These are phyloP conservation scores for Amanita rubescens DNA, from an alignment of 768 basidiomycete genomes.

Conservation along the genomic window DNA sequence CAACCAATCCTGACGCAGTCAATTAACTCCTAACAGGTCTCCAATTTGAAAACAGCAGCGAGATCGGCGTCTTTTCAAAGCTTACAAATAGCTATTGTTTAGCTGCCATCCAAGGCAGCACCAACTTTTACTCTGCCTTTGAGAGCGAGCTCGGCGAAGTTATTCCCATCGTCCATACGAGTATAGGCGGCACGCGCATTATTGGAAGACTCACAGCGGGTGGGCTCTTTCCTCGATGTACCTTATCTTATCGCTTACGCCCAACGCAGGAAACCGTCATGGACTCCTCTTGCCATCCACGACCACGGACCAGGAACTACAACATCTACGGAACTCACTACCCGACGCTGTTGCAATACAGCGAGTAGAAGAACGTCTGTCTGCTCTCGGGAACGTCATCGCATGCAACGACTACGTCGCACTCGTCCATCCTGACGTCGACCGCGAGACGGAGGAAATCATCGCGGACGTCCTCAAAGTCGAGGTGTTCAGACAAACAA, in stretches of 20 bases:
- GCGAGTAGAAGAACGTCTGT: slow-evolving; percentile 93
- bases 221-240: slow-evolving; percentile 18
- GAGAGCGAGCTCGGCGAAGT: slow-evolving; percentile 92
- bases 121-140: slow-evolving; percentile 97
- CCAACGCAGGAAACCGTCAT: slow-evolving; percentile 82
- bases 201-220: slow-evolving; percentile 91
- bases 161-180: slow-evolving; percentile 93
- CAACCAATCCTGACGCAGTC: background rate
- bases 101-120: slow-evolving; percentile 85
- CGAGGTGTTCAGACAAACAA: slow-evolving; percentile 96
- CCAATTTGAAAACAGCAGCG: slow-evolving; percentile 91
- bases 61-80: slow-evolving; percentile 96
- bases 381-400: slow-evolving; percentile 96
- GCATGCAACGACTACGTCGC: slow-evolving; percentile 99
- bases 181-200: slow-evolving; percentile 91
- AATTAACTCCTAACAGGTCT: slow-evolving; percentile 46
- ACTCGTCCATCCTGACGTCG: slow-evolving; percentile 95
- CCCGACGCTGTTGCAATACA: slow-evolving; percentile 93
- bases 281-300: slow-evolving; percentile 94
- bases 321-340: slow-evolving; percentile 92
- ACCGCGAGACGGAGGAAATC: slow-evolving; percentile 99
- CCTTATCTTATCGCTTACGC: background rate
- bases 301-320: slow-evolving; percentile 96
- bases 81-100: slow-evolving; percentile 98
- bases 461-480: slow-evolving; percentile 99